phyloP scores from a whole-genome alignment of 2,329 filamentous ascomycete species.

The Drechslerella coelobrocha region DNA sequence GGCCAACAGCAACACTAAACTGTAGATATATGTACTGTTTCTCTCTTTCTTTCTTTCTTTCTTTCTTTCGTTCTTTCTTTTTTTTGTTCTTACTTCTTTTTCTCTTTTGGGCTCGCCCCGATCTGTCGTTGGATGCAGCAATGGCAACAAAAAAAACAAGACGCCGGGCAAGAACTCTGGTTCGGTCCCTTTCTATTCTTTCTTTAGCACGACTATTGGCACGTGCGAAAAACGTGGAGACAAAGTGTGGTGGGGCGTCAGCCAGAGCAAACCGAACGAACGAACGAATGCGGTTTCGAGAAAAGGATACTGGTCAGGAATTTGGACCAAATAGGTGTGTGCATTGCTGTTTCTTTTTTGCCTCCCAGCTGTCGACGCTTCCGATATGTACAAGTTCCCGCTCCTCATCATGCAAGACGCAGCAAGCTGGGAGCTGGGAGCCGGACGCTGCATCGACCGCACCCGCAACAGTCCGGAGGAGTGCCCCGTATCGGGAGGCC shows the following conservation, averaged over 20 bases:
- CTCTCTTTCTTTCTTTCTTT: background rate
- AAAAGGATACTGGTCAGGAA: background rate
- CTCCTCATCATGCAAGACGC: background rate
- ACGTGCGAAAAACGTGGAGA: conserved; percentile 51
- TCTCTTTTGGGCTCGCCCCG: background rate
- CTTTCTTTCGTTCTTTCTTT: background rate
- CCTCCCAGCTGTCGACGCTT: background rate
- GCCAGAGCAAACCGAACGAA: background rate
- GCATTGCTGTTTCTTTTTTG: background rate
- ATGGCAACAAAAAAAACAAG: conserved; percentile 3
- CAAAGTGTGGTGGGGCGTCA: conserved; percentile 12
- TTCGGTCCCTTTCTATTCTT: conserved; percentile 3
- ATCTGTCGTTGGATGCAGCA: conserved; percentile 10
- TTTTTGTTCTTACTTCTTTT: background rate
- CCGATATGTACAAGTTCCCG: background rate
- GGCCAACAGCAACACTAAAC: no score
- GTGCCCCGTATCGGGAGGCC: conserved; percentile 14
- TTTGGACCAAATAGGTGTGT: no score
- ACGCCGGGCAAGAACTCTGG: background rate
- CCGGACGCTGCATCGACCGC: background rate
- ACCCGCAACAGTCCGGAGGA: conserved; percentile 14
- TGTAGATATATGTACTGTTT: background rate
- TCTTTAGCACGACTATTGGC: conserved; percentile 17
- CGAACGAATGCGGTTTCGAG: conserved; percentile 6
- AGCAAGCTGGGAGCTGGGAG: background rate